Conservation (phyloP, 1,139 yeast species). For the Geotrichum macrosporum region DNA sequence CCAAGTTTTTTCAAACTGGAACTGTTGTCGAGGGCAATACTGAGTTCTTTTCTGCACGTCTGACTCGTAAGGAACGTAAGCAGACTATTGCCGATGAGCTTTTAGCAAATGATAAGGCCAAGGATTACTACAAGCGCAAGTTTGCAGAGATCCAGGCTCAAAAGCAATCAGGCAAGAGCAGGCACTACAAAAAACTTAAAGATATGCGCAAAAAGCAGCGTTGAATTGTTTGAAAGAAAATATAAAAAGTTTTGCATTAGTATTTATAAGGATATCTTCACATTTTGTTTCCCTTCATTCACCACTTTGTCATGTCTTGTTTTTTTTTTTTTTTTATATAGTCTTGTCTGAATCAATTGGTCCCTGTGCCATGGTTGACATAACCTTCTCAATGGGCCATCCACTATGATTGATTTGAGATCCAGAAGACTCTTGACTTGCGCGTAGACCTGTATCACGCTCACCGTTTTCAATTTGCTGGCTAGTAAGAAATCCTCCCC, state of each 20-base stretch:
- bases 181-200: conserved; percentile 60
- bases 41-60: conserved; percentile 69
- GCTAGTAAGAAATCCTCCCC: conserved; percentile 56
- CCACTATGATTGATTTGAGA: conserved; percentile 21
- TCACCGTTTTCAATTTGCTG: conserved; percentile 49
- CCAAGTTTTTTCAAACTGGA: conserved; percentile 83
- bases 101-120: conserved; percentile 64
- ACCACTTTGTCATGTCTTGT: too few relatives aligned
- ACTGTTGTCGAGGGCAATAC: conserved; percentile 79
- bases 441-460: conserved; percentile 24
- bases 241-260: conserved; percentile 1
- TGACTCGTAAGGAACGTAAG: conserved; percentile 69
- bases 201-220: conserved; percentile 54
- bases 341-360: too few relatives aligned
- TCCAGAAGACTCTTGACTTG: conserved; percentile 13
- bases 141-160: conserved; percentile 71
- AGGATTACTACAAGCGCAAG: conserved; percentile 77
- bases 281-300: too few relatives aligned
- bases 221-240: not conserved
- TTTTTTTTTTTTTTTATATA: too few relatives aligned
- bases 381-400: conserved; percentile 33
- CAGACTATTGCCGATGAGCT: conserved; percentile 77
- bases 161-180: conserved; percentile 73
- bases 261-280: too few relatives aligned
- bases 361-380: conserved; percentile 31